Evolutionary conservation across 1,284 basidiomycete genomes (phyloP).

Genomic region (Calocybe gambosa): DNA sequence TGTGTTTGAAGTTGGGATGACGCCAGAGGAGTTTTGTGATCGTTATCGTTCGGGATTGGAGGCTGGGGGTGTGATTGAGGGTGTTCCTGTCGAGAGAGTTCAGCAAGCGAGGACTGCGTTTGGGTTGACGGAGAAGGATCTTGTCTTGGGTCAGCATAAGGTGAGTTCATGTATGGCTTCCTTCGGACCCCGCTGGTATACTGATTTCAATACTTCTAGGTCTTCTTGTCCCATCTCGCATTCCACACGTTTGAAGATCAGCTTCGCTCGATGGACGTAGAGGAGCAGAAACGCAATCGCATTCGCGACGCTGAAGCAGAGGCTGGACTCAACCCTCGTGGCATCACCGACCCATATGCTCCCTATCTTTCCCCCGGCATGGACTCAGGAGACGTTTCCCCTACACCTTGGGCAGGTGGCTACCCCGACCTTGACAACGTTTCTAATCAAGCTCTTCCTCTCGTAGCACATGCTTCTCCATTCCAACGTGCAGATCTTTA

Average conservation of each 20-base stretch:
- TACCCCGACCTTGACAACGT: constrained; percentile 52
- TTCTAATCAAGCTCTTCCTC: constrained; percentile 59
- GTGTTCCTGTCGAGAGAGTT: constrained; percentile 45
- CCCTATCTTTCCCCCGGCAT: constrained; percentile 53
- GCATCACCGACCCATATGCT: constrained; percentile 73
- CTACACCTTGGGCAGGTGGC: constrained; percentile 36
- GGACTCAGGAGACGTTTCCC: constrained; percentile 31
- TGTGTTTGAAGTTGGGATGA: constrained; percentile 82
- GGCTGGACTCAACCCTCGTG: constrained; percentile 64
- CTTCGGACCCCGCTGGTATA: not conserved
- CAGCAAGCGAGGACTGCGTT: constrained; percentile 60
- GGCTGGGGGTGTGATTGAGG: constrained; percentile 43
- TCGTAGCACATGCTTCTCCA: constrained; percentile 76
- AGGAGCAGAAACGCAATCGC: constrained; percentile 76
- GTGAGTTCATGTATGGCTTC: constrained; percentile 34
- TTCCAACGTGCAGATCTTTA: constrained; percentile 67
- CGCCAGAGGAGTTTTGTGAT: constrained; percentile 82
- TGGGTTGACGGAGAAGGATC: constrained; percentile 64
- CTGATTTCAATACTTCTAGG: constrained; percentile 38
- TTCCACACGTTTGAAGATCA: constrained; percentile 92
- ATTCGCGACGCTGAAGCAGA: constrained; percentile 70
- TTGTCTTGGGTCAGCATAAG: constrained; percentile 79
- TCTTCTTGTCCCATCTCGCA: constrained; percentile 83
- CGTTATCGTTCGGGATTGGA: constrained; percentile 66
- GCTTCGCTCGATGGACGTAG: constrained; percentile 75